Conservation (phyloP, 2,329 filamentous ascomycete species). For the Plenodomus lindquistii region DNA sequence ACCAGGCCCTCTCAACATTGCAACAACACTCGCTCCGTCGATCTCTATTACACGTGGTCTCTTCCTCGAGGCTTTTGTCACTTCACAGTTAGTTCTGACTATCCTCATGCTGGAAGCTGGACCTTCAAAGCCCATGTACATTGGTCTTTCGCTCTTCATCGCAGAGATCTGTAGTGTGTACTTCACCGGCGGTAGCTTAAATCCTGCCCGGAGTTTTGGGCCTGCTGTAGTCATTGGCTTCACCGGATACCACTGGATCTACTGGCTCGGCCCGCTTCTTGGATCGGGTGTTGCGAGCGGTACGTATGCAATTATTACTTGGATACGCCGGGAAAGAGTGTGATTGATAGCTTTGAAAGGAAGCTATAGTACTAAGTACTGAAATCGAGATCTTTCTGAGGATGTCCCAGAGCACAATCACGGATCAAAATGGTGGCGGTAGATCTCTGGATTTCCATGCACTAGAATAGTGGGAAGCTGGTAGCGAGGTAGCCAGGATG, state of each 20-base stretch:
- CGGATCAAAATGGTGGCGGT: no score
- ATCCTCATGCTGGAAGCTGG: conserved; percentile 62
- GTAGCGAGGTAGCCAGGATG: no score
- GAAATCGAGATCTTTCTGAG: no score
- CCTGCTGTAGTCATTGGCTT: conserved; percentile 50
- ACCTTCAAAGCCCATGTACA: conserved; percentile 69
- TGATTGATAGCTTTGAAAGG: no score
- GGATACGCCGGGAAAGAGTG: neutral
- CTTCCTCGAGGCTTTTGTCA: conserved; percentile 38
- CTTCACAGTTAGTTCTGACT: conserved; percentile 39
- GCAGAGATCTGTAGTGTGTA: conserved; percentile 54
- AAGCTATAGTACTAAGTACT: no score
- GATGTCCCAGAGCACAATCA: no score
- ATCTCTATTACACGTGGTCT: conserved; percentile 32
- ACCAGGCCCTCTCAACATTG: conserved; percentile 32
- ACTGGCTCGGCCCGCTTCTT: conserved; percentile 50
- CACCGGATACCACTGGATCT: conserved; percentile 41
- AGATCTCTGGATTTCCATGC: no score
- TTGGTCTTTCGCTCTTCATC: conserved; percentile 72
- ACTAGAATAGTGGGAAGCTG: no score
- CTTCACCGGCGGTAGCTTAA: conserved; percentile 52
- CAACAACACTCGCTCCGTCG: conserved; percentile 23
- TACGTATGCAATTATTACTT: conserved; percentile 50
- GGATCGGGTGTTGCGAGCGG: conserved; percentile 51
- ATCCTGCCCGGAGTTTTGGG: conserved; percentile 53